phyloP scores from a whole-genome alignment of 2,329 filamentous ascomycete genomes.

The Trematosphaeria pertusa region DNA sequence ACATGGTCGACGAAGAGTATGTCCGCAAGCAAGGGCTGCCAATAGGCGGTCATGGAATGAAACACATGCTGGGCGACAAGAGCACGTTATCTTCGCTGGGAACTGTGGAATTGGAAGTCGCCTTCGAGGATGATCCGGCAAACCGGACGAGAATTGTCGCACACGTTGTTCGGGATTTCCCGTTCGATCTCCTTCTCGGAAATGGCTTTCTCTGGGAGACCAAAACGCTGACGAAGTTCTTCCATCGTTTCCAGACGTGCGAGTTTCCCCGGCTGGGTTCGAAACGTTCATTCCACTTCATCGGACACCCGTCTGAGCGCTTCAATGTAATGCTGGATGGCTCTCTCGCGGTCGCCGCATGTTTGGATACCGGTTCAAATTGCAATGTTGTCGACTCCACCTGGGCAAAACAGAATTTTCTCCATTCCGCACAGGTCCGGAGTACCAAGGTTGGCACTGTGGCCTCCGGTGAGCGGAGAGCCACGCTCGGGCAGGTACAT shows the following conservation, averaged over 20 bases:
- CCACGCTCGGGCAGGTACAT: too few species aligned
- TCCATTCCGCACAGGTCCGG: too few species aligned
- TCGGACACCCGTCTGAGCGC: too few species aligned
- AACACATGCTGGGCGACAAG: neutral
- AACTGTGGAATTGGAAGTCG: neutral
- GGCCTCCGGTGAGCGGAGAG: too few species aligned
- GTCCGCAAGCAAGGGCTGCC: neutral
- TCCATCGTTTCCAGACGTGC: neutral
- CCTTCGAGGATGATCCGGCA: neutral
- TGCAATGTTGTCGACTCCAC: too few species aligned
- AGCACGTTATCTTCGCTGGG: neutral
- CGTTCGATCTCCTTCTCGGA: neutral
- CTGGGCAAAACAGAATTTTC: too few species aligned
- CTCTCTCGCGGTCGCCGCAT: too few species aligned
- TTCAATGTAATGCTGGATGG: too few species aligned
- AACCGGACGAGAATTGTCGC: neutral
- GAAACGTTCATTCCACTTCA: too few species aligned
- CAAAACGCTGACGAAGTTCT: neutral
- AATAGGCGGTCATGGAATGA: neutral
- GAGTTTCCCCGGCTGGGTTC: too few species aligned
- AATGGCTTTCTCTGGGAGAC: neutral
- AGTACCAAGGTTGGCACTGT: too few species aligned
- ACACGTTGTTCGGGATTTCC: neutral
- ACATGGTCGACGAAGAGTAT: conserved; percentile 1
- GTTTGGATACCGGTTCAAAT: too few species aligned